phyloP scores from a whole-genome alignment of 352 stramenopile genomes.

The Pythium pyrilobum region DNA sequence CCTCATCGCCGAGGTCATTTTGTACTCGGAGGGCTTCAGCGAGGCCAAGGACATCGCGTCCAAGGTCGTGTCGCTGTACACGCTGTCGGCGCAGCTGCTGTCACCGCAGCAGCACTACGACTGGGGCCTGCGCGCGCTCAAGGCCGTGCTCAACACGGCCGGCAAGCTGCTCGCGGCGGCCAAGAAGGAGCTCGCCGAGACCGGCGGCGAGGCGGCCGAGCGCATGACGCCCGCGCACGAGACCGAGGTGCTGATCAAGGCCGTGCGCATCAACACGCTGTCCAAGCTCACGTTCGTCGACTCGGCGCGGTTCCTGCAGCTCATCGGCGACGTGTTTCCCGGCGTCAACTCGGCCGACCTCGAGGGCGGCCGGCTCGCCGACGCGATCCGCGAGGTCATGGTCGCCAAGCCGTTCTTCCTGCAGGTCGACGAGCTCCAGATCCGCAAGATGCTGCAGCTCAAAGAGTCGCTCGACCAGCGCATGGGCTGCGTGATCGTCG shows the following conservation, averaged over 20 bases:
- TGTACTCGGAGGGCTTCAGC: constrained; percentile 83
- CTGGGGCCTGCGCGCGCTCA: constrained; percentile 85
- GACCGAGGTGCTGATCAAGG: constrained; percentile 93
- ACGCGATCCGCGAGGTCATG: constrained; percentile 90
- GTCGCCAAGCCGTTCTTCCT: constrained; percentile 83
- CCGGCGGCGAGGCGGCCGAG: constrained; percentile 7
- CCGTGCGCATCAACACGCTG: constrained; percentile 93
- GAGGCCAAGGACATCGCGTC: constrained; percentile 66
- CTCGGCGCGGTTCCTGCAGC: constrained; percentile 81
- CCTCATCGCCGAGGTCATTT: constrained; percentile 85
- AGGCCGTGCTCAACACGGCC: constrained; percentile 92
- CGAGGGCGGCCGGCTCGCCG: constrained; percentile 65
- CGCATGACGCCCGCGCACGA: constrained; percentile 71
- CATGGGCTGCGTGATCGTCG: constrained; percentile 94
- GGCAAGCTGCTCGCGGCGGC: constrained; percentile 86
- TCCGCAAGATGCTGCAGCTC: constrained; percentile 94
- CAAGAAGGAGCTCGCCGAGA: constrained; percentile 58
- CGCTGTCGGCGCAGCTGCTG: constrained; percentile 60
- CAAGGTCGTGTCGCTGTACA: constrained; percentile 85
- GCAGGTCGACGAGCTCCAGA: constrained; percentile 86
- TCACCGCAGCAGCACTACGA: constrained; percentile 88
- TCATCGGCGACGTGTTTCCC: constrained; percentile 94
- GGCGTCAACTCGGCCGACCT: constrained; percentile 82
- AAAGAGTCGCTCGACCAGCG: constrained; percentile 94
- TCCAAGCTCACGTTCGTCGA: constrained; percentile 95